These are phyloP conservation scores for Psilocybe subaeruginosa DNA, from an alignment of 768 basidiomycete species.

Conservation along the genomic window DNA sequence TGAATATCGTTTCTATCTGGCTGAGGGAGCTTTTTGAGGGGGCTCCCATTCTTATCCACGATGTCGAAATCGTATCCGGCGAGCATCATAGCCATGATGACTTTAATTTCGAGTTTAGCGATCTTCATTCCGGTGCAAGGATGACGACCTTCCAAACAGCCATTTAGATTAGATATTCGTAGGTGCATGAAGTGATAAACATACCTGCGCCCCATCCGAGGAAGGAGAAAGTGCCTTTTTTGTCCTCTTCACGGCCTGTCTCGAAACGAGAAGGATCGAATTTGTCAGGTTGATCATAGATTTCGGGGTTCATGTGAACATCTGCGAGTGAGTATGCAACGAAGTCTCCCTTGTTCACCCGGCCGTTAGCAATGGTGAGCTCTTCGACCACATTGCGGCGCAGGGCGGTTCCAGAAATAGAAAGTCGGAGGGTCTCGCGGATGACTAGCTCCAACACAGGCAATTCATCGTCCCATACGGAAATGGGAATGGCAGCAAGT, in stretches of 20 bases:
- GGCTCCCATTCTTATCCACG: conserved; percentile 33
- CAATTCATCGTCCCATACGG: conserved; percentile 45
- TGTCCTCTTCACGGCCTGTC: conserved; percentile 37
- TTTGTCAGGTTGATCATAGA: conserved; percentile 35
- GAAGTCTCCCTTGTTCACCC: conserved; percentile 36
- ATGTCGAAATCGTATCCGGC: conserved; percentile 33
- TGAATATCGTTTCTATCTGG: conserved; percentile 37
- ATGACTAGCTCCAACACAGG: conserved; percentile 40
- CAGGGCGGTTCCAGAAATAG: conserved; percentile 28
- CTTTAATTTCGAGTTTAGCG: conserved; percentile 42
- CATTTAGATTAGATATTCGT: too few relatives aligned
- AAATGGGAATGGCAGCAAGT: conserved; percentile 35
- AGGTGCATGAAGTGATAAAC: not conserved
- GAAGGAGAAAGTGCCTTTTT: conserved; percentile 32
- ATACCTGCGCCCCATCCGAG: conserved; percentile 45
- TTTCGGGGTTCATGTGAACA: conserved; percentile 35
- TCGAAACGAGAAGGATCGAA: conserved; percentile 41
- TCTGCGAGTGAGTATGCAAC: conserved; percentile 36
- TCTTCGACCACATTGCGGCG: conserved; percentile 39
- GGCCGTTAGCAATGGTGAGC: conserved; percentile 26
- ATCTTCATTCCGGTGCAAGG: conserved; percentile 40
- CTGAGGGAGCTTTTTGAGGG: conserved; percentile 22
- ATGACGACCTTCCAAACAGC: conserved; percentile 33
- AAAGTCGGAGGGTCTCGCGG: conserved; percentile 42
- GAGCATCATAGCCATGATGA: conserved; percentile 36